Evolutionary conservation across 345 rosid genomes (phyloP), one percentile per base, ranked within the genome.

Genomic region (Carallia brachiata): DNA sequence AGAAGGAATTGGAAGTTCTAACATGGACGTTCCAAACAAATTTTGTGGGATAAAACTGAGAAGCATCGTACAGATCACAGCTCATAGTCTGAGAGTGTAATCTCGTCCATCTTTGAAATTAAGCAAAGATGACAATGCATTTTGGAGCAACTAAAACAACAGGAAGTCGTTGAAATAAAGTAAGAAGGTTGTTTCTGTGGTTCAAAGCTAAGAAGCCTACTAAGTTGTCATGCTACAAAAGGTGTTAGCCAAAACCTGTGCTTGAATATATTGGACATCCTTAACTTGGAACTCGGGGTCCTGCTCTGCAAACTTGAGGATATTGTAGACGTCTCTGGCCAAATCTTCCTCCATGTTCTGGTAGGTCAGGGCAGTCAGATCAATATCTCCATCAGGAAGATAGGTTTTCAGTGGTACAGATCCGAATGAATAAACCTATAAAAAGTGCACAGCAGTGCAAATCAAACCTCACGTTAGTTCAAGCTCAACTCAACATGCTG

Each of bases 361-460:
- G 18, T 59, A 58, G 53, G 62, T 44, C 47, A 93, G 84, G 75
- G 90, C 87, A 18, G 97, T 93, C 81, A 93, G 78, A 78, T 93
- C 98, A 79, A 93, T 90, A 76, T 93, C 98, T 61, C 97, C 97
- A 78, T 93, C 98, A 57, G 98, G 98, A 70, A 93, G 98, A 87
- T 93, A 93, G 3, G 98, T 93, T 84, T 83, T 93, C 82, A 93
- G 77, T 2, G 98, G 98, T 12, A 93, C 98, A 6, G 98, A 93
- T 50, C 98, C 98, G 81, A 89, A 93, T 27, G 97, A 89, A 77
- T 79, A 83, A 36, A 92, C 98, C 98, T 92, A 83, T 52, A 73
- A 80, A 56, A 56, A 57, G 36, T 34, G 39, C 73, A 62, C 17
- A 34, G 50, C 61, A 56, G 64, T 31, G 47, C 36, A 57, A 31